phyloP scores from a whole-genome alignment of 768 basidiomycete genomes.

The Calvatia gigantea region DNA sequence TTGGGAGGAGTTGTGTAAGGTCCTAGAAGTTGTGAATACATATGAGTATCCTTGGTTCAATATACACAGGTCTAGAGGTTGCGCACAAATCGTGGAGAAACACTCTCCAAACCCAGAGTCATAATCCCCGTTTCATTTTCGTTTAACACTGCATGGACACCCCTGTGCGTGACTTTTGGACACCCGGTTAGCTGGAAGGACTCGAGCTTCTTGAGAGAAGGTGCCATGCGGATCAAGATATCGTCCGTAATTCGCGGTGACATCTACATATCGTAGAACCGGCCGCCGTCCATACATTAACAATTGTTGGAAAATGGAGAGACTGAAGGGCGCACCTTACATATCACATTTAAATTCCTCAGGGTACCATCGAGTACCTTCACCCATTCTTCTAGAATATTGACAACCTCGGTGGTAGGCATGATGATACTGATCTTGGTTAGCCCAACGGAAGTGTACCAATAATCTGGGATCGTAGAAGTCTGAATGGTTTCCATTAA shows the following conservation, averaged over 20 bases:
- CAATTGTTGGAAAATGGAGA: background rate
- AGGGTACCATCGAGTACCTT: constrained; percentile 40
- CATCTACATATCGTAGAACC: constrained; percentile 37
- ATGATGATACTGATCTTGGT: constrained; percentile 66
- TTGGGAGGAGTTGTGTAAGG: constrained; percentile 31
- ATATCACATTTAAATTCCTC: constrained; percentile 60
- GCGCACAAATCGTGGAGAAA: constrained; percentile 58
- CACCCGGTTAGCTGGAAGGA: constrained; percentile 66
- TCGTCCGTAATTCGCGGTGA: constrained; percentile 58
- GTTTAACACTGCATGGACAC: constrained; percentile 50
- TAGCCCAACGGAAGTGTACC: constrained; percentile 44
- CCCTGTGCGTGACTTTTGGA: constrained; percentile 59
- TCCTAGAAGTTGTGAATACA: no score
- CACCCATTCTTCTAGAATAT: constrained; percentile 50
- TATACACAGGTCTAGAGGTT: no score
- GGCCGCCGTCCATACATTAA: no score
- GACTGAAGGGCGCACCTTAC: constrained; percentile 49
- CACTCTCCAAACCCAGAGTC: constrained; percentile 56
- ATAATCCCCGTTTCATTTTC: constrained; percentile 43
- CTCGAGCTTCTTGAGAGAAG: constrained; percentile 46
- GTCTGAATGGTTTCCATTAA: constrained; percentile 63
- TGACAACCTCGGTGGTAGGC: constrained; percentile 58
- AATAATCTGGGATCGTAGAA: constrained; percentile 56
- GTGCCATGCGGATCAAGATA: constrained; percentile 46
- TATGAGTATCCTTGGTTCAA: background rate